A percentile compares a stretch with the other conserved stretches of the same genome.
Evolutionary conservation across 2,329 filamentous ascomycete genomes (phyloP).

Genomic region (Aureobasidium namibiae): DNA sequence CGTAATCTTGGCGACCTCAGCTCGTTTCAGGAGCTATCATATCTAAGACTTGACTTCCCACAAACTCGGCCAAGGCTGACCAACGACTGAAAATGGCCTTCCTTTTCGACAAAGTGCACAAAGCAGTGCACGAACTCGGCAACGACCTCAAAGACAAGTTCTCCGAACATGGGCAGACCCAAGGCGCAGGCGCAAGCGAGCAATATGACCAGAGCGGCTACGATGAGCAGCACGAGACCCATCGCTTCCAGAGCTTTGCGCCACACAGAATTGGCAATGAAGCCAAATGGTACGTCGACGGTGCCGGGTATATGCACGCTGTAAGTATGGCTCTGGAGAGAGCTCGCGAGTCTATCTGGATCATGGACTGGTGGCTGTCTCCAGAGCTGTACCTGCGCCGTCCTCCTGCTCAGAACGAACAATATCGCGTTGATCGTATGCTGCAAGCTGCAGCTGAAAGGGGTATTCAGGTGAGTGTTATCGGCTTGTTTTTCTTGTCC

Average conservation of each 20-base stretch:
- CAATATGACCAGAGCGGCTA: slow-evolving; percentile 35
- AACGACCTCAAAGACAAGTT: slow-evolving; percentile 43
- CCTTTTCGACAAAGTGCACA: slow-evolving; percentile 49
- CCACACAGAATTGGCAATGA: slow-evolving; percentile 62
- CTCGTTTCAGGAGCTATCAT: background rate
- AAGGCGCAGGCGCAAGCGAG: slow-evolving; percentile 29
- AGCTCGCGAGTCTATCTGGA: slow-evolving; percentile 71
- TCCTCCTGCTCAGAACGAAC: slow-evolving; percentile 71
- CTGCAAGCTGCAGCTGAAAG: slow-evolving; percentile 73
- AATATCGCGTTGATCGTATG: slow-evolving; percentile 77
- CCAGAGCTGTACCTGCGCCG: slow-evolving; percentile 82
- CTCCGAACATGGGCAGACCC: slow-evolving; percentile 24
- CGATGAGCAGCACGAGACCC: slow-evolving; percentile 35
- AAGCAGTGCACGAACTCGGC: slow-evolving; percentile 42
- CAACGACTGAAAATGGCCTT: slow-evolving; percentile 26
- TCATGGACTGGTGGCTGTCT: slow-evolving; percentile 84
- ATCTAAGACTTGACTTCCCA: background rate
- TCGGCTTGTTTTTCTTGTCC: slow-evolving; percentile 54
- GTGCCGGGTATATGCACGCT: slow-evolving; percentile 76
- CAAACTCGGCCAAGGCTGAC: background rate
- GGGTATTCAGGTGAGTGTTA: slow-evolving; percentile 70
- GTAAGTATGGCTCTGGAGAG: slow-evolving; percentile 71
- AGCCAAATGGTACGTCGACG: slow-evolving; percentile 86
- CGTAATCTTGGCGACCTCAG: background rate
- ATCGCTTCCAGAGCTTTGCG: slow-evolving; percentile 59